Percentiles rank a stretch among this genome's conserved stretches.
phyloP scores from a whole-genome alignment of 225 moss, liverwort and hornwort species.

The Sphagnum contortum region DNA sequence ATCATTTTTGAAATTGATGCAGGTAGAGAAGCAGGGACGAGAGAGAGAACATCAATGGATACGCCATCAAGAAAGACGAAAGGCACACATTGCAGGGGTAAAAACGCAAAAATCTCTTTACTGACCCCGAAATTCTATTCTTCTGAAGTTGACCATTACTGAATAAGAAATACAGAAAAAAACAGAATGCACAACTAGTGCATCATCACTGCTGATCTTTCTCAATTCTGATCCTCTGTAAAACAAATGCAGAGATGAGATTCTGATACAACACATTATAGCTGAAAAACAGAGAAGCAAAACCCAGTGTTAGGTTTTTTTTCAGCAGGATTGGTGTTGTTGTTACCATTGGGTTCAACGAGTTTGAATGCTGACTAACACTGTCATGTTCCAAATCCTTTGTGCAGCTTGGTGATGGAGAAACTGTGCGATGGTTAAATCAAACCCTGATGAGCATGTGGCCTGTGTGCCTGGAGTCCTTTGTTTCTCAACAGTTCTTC shows the following conservation, averaged over 20 bases:
- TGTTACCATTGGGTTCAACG: no score
- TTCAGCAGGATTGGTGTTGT: no score
- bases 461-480: conserved; percentile 44
- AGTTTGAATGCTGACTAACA: no score
- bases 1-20: background rate
- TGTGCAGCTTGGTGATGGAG: conserved; percentile 23
- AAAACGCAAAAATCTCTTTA: background rate
- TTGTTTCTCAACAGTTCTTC: conserved; percentile 47
- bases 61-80: conserved; percentile 25
- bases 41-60: conserved; percentile 23
- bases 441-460: conserved; percentile 44
- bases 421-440: conserved; percentile 47
- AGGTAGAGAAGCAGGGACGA: conserved; percentile 18
- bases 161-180: no score
- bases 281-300: no score
- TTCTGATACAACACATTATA: no score
- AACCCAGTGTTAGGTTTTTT: no score
- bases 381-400: no score
- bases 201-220: no score
- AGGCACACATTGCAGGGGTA: conserved; percentile 28
- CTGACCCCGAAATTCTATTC: background rate
- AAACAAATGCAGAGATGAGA: no score
- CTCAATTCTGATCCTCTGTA: no score
- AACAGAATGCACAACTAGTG: no score
- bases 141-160: background rate